These are phyloP conservation scores for Mortierella sp. DNA, from an alignment of 371 early-diverging fungal species.

Conservation along the genomic window DNA sequence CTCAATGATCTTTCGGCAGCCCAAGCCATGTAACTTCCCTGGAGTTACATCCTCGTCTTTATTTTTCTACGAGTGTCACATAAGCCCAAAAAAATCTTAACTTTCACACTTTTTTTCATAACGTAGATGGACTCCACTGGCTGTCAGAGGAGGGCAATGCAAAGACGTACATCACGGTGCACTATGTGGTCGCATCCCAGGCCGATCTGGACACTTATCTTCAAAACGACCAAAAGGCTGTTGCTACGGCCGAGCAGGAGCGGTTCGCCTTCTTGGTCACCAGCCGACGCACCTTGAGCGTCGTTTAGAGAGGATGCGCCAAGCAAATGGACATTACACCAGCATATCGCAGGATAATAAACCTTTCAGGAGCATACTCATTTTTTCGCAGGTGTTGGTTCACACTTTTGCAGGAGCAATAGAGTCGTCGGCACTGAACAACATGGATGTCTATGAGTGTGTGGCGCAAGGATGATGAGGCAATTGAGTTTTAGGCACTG, in stretches of 20 bases:
- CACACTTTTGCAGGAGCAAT: background rate
- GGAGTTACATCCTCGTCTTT: background rate
- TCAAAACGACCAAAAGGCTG: conserved; percentile 48
- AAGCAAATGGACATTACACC: background rate
- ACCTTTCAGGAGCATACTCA: background rate
- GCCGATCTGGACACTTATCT: conserved; percentile 61
- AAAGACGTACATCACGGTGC: conserved; percentile 65
- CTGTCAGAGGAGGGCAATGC: conserved; percentile 64
- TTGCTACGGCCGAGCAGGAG: conserved; percentile 53
- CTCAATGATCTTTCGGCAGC: conserved; percentile 63
- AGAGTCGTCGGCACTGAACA: too few species aligned
- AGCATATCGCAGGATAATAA: background rate
- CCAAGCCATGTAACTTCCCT: conserved; percentile 65
- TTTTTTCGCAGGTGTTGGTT: background rate
- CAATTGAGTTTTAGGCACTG: too few species aligned
- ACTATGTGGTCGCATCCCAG: conserved; percentile 65
- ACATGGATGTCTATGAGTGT: too few species aligned
- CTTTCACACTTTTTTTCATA: background rate
- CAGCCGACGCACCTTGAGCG: conserved; percentile 54
- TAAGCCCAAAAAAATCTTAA: background rate
- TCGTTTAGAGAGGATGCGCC: conserved; percentile 19
- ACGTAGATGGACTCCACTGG: conserved; percentile 64
- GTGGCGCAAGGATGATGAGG: too few species aligned
- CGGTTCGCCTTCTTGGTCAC: conserved; percentile 57
- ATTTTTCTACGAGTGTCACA: background rate